Conservation (phyloP, 257 asterid genomes). For the Misopates orontium region DNA sequence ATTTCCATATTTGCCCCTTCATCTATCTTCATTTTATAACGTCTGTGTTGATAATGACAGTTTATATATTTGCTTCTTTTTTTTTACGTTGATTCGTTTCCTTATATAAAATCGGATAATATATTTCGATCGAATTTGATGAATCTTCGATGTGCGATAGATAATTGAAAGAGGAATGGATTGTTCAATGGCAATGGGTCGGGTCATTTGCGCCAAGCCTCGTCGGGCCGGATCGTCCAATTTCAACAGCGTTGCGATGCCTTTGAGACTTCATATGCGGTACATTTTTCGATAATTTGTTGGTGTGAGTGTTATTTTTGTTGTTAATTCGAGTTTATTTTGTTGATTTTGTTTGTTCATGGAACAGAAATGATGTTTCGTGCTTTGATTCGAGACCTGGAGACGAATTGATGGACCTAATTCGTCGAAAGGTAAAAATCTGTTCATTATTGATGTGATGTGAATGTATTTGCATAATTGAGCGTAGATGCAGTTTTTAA, state of each 20-base stretch:
- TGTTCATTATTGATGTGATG: neutral
- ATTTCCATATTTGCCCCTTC: no score
- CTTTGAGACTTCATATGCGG: constrained; percentile 34
- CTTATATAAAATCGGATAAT: no score
- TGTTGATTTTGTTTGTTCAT: constrained; percentile 13
- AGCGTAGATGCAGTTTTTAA: neutral
- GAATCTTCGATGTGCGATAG: no score
- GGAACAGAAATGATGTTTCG: constrained; percentile 36
- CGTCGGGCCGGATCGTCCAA: constrained; percentile 32
- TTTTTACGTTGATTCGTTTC: no score
- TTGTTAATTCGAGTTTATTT: neutral
- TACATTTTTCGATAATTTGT: neutral
- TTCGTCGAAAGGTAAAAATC: constrained; percentile 35
- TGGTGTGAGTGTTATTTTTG: neutral
- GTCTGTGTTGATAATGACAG: no score
- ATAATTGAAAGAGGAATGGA: no score
- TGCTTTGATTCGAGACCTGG: constrained; percentile 36
- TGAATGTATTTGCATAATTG: neutral
- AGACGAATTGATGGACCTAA: constrained; percentile 34
- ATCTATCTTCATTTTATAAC: no score
- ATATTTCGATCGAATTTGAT: no score
- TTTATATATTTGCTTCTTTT: no score
- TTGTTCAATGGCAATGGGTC: no score
- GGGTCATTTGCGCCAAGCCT: constrained; percentile 40
- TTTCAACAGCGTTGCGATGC: constrained; percentile 27